Percentiles rank a stretch among this genome's conserved stretches.
These are phyloP conservation scores for Coniochaeta sp. DNA, from an alignment of 2,329 filamentous ascomycete species.

Conservation along the genomic window DNA sequence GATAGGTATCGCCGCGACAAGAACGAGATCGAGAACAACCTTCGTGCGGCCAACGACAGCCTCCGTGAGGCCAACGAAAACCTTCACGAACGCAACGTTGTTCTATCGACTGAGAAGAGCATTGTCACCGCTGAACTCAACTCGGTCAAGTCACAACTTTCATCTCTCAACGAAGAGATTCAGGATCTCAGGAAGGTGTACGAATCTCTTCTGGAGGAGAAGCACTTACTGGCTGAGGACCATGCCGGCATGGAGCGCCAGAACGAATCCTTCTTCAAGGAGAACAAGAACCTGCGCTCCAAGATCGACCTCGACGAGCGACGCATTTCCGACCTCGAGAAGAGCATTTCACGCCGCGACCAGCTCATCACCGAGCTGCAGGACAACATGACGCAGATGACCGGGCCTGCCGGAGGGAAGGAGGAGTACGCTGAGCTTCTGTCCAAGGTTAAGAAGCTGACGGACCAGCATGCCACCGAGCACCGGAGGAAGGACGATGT, in stretches of 20 bases:
- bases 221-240: slow-evolving; percentile 38
- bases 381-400: slow-evolving; percentile 16
- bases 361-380: slow-evolving; percentile 19
- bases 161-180: slow-evolving; percentile 40
- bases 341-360: slow-evolving; percentile 18
- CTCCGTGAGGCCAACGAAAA: too few relatives aligned
- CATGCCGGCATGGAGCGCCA: slow-evolving; percentile 45
- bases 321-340: slow-evolving; percentile 19
- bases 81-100: slow-evolving; percentile 2
- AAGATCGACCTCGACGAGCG: slow-evolving; percentile 17
- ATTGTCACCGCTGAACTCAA: slow-evolving; percentile 6
- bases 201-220: slow-evolving; percentile 33
- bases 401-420: slow-evolving; percentile 8
- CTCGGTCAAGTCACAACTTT: slow-evolving; percentile 31
- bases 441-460: slow-evolving; percentile 15
- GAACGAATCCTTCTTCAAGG: slow-evolving; percentile 47
- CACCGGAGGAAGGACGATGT: slow-evolving; percentile 13
- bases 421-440: slow-evolving; percentile 20
- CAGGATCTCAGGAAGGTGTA: slow-evolving; percentile 28
- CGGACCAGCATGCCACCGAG: slow-evolving; percentile 11
- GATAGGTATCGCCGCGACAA: slow-evolving; percentile 29
- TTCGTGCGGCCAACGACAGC: too few relatives aligned
- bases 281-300: slow-evolving; percentile 38
- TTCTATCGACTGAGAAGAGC: slow-evolving; percentile 2
- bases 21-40: slow-evolving; percentile 22